Evolutionary conservation across 108 stramenopile species (phyloP), one percentile per base, ranked within the genome.

Genomic region (Nitzschia palea): DNA sequence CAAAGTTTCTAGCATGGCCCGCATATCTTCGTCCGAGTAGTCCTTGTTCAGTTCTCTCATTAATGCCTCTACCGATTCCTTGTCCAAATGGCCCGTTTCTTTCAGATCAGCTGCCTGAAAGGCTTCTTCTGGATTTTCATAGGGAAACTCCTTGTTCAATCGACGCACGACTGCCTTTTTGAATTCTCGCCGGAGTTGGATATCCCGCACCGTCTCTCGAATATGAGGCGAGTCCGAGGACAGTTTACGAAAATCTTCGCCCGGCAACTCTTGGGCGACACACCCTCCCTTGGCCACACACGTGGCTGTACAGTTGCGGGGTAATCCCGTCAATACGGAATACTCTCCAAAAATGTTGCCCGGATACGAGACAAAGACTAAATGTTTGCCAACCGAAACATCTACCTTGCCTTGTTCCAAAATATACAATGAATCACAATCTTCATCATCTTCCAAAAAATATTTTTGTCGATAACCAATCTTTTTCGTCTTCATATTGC

Each of bases 331-430:
- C 31, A 90, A 44, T 0, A 90, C 63, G 0, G 86, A 78, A 44
- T 88, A 82, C 44, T 93, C 92, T 1, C 92, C 92, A 28, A 79
- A 83, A 53, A 89, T 79, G 43, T 90, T 86, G 12, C 92, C 92
- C 37, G 77, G 73, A 20, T 52, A 72, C 0, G 75, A 76, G 15
- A 80, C 75, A 54, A 90, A 75, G 22, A 77, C 65, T 23, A 70
- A 27, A 55, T 68, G 79, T 55, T 42, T 55, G 1, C 64, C 52
- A 23, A 80, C 64, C 0, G 20, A 8, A 18, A 85, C 55, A 52
- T 81, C 78, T 2, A 81, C 78, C 53, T 73, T 71, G 15, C 84
- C 84, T 18, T 70, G 48, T 50, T 85, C 76, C 57, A 85, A 29
- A 42, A 85, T 69, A 60, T 74, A 94, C 60, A 94, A 62, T 2